A percentile compares a stretch with the other conserved stretches of the same genome.
Evolutionary conservation across 1,284 basidiomycete species (phyloP).

Genomic region (Tausonia pullulans): DNA sequence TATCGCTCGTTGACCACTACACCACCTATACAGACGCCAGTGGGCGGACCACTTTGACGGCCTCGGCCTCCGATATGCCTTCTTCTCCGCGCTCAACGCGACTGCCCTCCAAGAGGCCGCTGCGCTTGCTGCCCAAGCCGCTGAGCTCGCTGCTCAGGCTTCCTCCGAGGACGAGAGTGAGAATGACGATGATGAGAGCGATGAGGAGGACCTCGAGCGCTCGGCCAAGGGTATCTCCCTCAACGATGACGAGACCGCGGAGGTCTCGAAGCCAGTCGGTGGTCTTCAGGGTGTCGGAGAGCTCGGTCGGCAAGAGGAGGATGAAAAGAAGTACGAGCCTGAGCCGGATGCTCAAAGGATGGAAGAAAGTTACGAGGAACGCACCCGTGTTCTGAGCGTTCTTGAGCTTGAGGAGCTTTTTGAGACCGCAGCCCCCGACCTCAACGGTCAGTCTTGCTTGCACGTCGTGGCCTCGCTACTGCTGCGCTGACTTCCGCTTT

Average conservation of each 20-base stretch:
- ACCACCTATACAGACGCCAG: constrained; percentile 37
- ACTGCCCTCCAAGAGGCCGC: constrained; percentile 66
- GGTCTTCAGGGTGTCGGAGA: constrained; percentile 21
- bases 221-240: neutral
- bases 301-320: constrained; percentile 20
- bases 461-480: neutral
- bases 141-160: constrained; percentile 2
- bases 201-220: constrained; percentile 25
- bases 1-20: neutral
- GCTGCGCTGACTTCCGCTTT: constrained; percentile 3
- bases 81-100: constrained; percentile 91
- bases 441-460: constrained; percentile 45
- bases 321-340: constrained; percentile 73
- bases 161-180: constrained; percentile 24
- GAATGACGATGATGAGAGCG: constrained; percentile 22
- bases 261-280: constrained; percentile 19
- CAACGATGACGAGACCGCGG: constrained; percentile 28
- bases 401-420: constrained; percentile 85
- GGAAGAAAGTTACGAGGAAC: constrained; percentile 27
- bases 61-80: constrained; percentile 72
- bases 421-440: constrained; percentile 59
- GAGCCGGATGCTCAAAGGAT: constrained; percentile 39
- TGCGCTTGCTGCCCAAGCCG: constrained; percentile 31
- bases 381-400: constrained; percentile 73
- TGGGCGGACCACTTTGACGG: constrained; percentile 95